phyloP scores from a whole-genome alignment of 179 eudicot species.

The Silene vulgaris region DNA sequence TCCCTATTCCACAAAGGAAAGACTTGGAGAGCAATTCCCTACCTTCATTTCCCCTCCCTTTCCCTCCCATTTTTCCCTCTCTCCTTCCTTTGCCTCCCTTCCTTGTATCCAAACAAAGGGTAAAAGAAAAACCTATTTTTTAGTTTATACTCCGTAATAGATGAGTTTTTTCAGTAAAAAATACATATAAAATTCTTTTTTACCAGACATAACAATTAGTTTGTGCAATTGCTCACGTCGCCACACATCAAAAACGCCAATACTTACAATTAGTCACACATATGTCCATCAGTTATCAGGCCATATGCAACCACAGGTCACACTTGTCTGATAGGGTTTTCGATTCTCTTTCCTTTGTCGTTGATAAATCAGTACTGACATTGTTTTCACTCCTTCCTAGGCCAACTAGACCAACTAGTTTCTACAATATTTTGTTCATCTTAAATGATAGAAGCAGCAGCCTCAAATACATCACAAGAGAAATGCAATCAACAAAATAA shows the following conservation, averaged over 20 bases:
- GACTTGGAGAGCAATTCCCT: too few relatives aligned
- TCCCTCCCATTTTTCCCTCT: too few relatives aligned
- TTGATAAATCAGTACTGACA: background rate
- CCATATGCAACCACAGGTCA: background rate
- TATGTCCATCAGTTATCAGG: background rate
- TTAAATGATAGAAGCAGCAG: background rate
- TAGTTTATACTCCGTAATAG: background rate
- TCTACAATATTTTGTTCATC: too few relatives aligned
- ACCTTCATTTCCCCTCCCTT: too few relatives aligned
- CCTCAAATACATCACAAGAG: background rate
- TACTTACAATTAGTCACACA: background rate
- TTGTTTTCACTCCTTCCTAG: background rate
- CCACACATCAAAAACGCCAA: background rate
- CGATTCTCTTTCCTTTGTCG: background rate
- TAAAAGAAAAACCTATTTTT: background rate
- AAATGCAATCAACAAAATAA: background rate
- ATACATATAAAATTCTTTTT: background rate
- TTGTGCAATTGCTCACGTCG: background rate
- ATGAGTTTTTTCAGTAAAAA: background rate
- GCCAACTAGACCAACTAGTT: too few relatives aligned
- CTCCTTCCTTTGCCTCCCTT: too few relatives aligned
- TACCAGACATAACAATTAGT: background rate
- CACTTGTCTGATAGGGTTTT: background rate
- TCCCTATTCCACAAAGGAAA: too few relatives aligned
- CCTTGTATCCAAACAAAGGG: too few relatives aligned